Conservation (phyloP, 2,329 filamentous ascomycete genomes). For the Ophiostoma ulmi region DNA sequence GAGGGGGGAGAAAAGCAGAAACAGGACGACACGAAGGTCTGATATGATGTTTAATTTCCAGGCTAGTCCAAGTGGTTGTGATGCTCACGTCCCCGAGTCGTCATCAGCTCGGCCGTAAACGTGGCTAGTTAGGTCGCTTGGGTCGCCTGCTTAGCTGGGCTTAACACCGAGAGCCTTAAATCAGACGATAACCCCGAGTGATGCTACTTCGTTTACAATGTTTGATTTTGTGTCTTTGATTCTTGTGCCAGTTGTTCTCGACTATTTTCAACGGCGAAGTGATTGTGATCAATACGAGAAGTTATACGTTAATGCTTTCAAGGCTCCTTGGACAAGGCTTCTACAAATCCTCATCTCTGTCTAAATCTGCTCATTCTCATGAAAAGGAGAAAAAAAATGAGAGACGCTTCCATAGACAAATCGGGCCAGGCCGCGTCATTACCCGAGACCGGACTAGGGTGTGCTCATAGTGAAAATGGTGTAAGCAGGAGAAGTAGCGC, state of each 20-base stretch:
- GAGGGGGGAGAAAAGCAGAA: neutral
- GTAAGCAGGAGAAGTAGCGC: neutral
- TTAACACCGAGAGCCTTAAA: neutral
- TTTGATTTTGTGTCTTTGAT: neutral
- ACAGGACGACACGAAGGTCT: neutral
- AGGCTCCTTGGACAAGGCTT: neutral
- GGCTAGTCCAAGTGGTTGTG: neutral
- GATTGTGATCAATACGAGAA: neutral
- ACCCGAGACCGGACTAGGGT: constrained; percentile 7
- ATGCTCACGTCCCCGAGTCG: constrained; percentile 7
- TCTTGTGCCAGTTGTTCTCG: neutral
- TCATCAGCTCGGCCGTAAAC: constrained; percentile 9
- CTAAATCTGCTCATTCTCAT: neutral
- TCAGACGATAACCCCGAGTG: constrained; percentile 2
- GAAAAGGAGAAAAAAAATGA: neutral
- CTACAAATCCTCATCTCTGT: neutral
- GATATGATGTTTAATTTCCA: neutral
- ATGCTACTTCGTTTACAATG: neutral
- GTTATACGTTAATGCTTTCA: neutral
- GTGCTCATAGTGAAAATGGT: neutral
- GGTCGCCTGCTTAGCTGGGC: neutral
- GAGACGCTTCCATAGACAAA: neutral
- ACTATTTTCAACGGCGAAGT: neutral
- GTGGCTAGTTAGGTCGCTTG: neutral
- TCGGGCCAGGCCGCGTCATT: constrained; percentile 7